phyloP scores from a whole-genome alignment of 306 rosid genomes.

The Rosa persica region DNA sequence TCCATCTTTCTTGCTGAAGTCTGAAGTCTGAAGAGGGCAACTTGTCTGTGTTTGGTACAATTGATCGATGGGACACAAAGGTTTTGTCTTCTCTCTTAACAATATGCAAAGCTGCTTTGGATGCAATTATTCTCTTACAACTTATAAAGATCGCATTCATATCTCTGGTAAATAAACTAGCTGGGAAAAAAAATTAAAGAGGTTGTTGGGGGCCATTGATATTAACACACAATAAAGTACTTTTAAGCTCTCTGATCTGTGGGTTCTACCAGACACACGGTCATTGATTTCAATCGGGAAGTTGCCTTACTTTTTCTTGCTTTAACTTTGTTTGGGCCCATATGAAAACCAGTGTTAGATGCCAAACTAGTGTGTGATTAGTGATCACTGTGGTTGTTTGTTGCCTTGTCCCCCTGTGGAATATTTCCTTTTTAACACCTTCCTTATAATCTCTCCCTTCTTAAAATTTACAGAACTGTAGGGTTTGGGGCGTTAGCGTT shows the following conservation, averaged over 20 bases:
- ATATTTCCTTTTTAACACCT: not conserved
- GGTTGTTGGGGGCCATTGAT: constrained; percentile 12
- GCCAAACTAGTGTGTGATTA: constrained; percentile 7
- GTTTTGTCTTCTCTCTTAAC: not conserved
- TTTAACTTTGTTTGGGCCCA: constrained; percentile 13
- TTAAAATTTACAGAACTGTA: not conserved
- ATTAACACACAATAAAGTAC: constrained; percentile 10
- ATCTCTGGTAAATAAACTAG: not conserved
- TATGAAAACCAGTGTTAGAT: not conserved
- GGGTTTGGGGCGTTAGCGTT: not conserved
- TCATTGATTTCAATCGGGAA: not conserved
- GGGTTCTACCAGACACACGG: constrained; percentile 53
- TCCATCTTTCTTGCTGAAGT: constrained; percentile 42
- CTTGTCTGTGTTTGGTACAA: not conserved
- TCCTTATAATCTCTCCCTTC: not conserved
- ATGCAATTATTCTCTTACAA: not conserved
- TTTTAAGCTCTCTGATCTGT: constrained; percentile 15
- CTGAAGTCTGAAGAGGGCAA: constrained; percentile 6
- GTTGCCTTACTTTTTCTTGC: constrained; percentile 10
- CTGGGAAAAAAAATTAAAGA: not conserved
- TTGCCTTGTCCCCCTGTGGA: not conserved
- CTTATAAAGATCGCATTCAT: not conserved
- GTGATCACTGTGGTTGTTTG: not conserved
- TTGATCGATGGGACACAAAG: not conserved
- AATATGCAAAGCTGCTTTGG: not conserved